A percentile compares a stretch with the other conserved stretches of the same genome.
Evolutionary conservation across 2,329 filamentous ascomycete species (phyloP).

Genomic region (Rosellinia necatrix): DNA sequence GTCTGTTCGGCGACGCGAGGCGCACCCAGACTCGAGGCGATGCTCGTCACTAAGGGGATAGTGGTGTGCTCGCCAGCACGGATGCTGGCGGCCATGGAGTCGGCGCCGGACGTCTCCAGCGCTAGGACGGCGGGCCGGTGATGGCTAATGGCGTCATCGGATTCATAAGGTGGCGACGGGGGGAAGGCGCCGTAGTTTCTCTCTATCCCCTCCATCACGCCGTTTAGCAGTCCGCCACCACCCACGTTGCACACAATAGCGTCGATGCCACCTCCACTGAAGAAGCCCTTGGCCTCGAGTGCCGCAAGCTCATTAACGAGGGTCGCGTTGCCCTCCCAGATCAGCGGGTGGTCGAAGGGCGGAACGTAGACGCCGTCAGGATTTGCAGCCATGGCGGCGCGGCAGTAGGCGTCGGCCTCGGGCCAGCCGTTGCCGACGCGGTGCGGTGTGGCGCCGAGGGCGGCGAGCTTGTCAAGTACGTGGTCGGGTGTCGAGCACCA

Average conservation of each 20-base stretch:
- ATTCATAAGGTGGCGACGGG: background rate
- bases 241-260: conserved; percentile 79
- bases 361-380: conserved; percentile 62
- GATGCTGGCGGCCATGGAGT: conserved; percentile 69
- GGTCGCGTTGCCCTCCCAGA: conserved; percentile 69
- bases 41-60: conserved; percentile 72
- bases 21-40: conserved; percentile 77
- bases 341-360: conserved; percentile 70
- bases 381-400: conserved; percentile 58
- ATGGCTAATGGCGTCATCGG: conserved; percentile 11
- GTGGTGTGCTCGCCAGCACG: conserved; percentile 61
- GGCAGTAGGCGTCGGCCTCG: conserved; percentile 70
- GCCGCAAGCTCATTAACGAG: conserved; percentile 58
- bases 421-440: conserved; percentile 70
- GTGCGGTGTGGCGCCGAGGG: conserved; percentile 71
- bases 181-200: conserved; percentile 33
- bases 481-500: conserved; percentile 66
- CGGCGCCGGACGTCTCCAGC: conserved; percentile 76
- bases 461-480: conserved; percentile 73
- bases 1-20: conserved; percentile 69
- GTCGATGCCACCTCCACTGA: conserved; percentile 54
- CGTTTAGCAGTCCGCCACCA: conserved; percentile 79
- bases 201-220: conserved; percentile 72
- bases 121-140: conserved; percentile 62
- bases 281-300: conserved; percentile 44